A percentile compares a stretch with the other conserved stretches of the same genome.
Conservation (phyloP, 2,329 filamentous ascomycete genomes). For the Xylogone sp. region DNA sequence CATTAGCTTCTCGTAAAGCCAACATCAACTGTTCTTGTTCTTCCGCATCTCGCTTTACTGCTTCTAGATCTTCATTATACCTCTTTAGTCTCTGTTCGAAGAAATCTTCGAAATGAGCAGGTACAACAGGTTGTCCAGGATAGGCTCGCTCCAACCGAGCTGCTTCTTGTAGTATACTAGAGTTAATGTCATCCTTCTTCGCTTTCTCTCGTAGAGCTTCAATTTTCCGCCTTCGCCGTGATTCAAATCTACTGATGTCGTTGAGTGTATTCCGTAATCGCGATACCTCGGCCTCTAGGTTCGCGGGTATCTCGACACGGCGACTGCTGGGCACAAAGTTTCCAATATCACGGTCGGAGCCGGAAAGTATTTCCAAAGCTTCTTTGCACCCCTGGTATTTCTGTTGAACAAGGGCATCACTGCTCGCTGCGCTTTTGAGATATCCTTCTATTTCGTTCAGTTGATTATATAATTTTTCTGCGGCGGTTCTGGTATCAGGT, state of each 20-base stretch:
- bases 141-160: constrained; percentile 81
- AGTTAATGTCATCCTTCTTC: constrained; percentile 83
- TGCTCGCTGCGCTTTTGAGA: constrained; percentile 67
- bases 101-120: constrained; percentile 87
- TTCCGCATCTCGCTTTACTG: constrained; percentile 64
- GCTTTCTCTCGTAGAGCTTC: constrained; percentile 76
- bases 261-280: constrained; percentile 77
- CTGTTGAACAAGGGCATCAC: constrained; percentile 60
- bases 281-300: constrained; percentile 74
- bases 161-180: constrained; percentile 77
- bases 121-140: constrained; percentile 77
- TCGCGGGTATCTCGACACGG: constrained; percentile 72
- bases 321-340: constrained; percentile 86
- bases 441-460: constrained; percentile 77
- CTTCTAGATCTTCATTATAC: constrained; percentile 75
- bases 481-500: constrained; percentile 64
- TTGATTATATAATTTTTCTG: constrained; percentile 34
- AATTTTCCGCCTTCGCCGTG: constrained; percentile 71
- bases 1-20: constrained; percentile 71
- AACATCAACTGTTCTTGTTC: constrained; percentile 72
- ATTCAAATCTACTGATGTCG: constrained; percentile 80
- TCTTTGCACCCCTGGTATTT: constrained; percentile 76
- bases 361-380: constrained; percentile 71
- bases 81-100: constrained; percentile 78
- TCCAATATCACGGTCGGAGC: constrained; percentile 76